Evolutionary conservation across 1,284 basidiomycete species (phyloP).

Genomic region (Caloboletus inedulis): DNA sequence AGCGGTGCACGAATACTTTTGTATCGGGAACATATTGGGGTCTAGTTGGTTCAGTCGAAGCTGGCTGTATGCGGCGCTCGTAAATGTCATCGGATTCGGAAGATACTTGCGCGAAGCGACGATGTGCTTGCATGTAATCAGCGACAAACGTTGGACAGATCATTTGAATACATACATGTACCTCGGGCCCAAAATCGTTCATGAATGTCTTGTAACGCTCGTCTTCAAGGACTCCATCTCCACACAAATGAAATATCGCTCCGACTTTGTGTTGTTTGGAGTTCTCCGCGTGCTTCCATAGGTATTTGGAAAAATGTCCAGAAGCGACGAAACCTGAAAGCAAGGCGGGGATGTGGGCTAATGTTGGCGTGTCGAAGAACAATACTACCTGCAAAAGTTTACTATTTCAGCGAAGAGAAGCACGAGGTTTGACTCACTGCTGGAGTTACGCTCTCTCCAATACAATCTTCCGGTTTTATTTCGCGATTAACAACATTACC

Average conservation of each 20-base stretch:
- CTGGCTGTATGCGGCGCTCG: conserved; percentile 69
- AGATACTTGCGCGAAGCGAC: conserved; percentile 59
- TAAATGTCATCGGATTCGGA: conserved; percentile 72
- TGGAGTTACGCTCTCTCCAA: conserved; percentile 51
- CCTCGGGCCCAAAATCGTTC: conserved; percentile 52
- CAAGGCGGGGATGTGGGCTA: conserved; percentile 59
- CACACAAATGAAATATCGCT: conserved; percentile 65
- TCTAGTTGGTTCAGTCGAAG: conserved; percentile 75
- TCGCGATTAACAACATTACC: conserved; percentile 39
- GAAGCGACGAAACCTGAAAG: conserved; percentile 50
- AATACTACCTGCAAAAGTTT: conserved; percentile 46
- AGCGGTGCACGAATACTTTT: conserved; percentile 48
- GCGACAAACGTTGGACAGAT: background rate
- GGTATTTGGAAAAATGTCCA: conserved; percentile 49
- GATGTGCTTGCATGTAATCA: conserved; percentile 52
- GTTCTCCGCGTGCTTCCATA: conserved; percentile 41
- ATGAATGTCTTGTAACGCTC: conserved; percentile 72
- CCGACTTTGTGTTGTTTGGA: conserved; percentile 48
- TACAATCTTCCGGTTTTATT: conserved; percentile 57
- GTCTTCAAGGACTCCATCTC: conserved; percentile 67
- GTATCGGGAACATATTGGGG: conserved; percentile 68
- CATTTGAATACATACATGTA: conserved; percentile 47
- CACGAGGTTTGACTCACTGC: conserved; percentile 36
- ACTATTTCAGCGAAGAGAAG: background rate
- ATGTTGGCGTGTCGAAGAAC: conserved; percentile 60